Percentiles rank a stretch among this genome's conserved stretches.
phyloP scores from a whole-genome alignment of 228 moss, liverwort and hornwort genomes.

The Sphagnum magellanicum region DNA sequence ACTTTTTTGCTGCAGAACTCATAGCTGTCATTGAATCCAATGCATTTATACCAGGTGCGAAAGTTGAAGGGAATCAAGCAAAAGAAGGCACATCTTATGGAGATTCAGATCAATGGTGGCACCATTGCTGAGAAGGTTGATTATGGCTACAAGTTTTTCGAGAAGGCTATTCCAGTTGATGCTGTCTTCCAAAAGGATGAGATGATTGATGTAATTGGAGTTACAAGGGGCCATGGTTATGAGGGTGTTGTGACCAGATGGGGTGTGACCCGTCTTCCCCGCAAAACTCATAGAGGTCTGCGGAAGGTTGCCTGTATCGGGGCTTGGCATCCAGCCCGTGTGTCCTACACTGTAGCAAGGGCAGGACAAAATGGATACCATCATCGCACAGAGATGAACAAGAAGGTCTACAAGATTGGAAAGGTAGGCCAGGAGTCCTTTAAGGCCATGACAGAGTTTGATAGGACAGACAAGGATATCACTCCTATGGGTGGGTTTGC shows the following conservation, averaged over 20 bases:
- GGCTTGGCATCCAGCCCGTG: slow-evolving; percentile 83
- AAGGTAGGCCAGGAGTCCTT: slow-evolving; percentile 36
- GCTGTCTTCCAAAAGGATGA: slow-evolving; percentile 70
- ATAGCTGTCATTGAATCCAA: no score
- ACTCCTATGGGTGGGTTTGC: slow-evolving; percentile 71
- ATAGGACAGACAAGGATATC: slow-evolving; percentile 61
- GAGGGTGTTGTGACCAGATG: slow-evolving; percentile 74
- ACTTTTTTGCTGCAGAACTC: neutral
- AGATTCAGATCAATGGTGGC: slow-evolving; percentile 61
- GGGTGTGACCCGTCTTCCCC: slow-evolving; percentile 71
- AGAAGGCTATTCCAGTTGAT: slow-evolving; percentile 53
- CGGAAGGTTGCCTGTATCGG: slow-evolving; percentile 85
- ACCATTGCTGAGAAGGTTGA: slow-evolving; percentile 55
- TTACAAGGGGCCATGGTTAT: slow-evolving; percentile 65
- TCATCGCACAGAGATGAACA: slow-evolving; percentile 63
- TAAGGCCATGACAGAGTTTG: slow-evolving; percentile 55
- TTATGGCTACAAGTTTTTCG: slow-evolving; percentile 48
- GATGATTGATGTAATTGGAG: slow-evolving; percentile 73
- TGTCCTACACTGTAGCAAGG: slow-evolving; percentile 70
- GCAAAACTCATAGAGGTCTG: slow-evolving; percentile 79
- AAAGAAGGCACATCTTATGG: slow-evolving; percentile 62
- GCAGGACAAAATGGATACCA: slow-evolving; percentile 82
- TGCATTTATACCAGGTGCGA: slow-evolving; percentile 14
- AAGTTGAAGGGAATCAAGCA: slow-evolving; percentile 64
- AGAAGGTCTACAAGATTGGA: slow-evolving; percentile 66